Base-by-base conservation (phyloP, 2,329 filamentous ascomycete species). In the Xylaria sp. region DNA sequence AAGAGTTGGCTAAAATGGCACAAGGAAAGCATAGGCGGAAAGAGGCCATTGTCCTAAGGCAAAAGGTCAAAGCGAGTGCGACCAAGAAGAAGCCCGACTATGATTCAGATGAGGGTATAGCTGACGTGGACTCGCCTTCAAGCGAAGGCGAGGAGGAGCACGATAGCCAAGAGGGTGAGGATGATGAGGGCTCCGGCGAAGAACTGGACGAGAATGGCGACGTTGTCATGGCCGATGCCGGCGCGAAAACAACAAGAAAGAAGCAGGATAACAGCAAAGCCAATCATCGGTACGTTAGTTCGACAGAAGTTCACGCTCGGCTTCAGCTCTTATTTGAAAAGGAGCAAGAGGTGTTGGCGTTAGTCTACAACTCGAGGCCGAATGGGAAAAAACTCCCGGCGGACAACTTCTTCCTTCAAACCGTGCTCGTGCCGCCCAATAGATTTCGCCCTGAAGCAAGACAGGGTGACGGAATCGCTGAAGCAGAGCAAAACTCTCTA, bases 361-460 rank as follows among this genome's bases (percentile, higher is more conserved):
- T 97, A n/a, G 83, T 99, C 4, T 99, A 97, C 81, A 91, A 90
- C 76, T 91, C 93, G 20, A 90, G 91, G 66, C 89, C 91, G 4
- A 78, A 80, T 9, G 83, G 85, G 4, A 90, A 88, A 77, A 87
- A 85, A 64, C 81, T 93, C n/a, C 89, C 84, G 2, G 88, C 93
- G 1, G 92, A 97, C 72, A 97, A 98, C 90, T 98, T 99, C 81
- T 99, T 99, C 81, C 85, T 98, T 65, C 90, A 92, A 65, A 91
- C 90, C 41, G 83, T 99, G 60, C 84, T 98, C 15, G 93, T 99
- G 0, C 94, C 97, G 1, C 96, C 96, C 2, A 99, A 97, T 78
- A 91, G 90, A 74, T 99, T 91, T 79, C 90, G 96, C 46, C 94
- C 96, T 13, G 93, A 97, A 78, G 93, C 94, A 10, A 87, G 89